Base-by-base conservation (phyloP, 306 rosid species). In the Inga oerstediana region DNA sequence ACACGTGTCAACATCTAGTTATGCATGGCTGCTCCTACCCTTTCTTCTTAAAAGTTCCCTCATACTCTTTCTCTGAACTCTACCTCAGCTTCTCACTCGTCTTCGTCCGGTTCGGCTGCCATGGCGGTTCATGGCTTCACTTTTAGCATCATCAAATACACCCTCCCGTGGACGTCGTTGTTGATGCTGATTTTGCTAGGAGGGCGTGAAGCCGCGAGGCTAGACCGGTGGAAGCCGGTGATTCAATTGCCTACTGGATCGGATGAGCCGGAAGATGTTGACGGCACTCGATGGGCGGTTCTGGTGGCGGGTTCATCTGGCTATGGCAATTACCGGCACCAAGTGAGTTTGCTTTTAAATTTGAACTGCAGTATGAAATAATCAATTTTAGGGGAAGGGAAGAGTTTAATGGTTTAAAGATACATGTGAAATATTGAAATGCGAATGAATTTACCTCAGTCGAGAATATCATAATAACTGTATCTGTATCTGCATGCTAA, bases 261-360 rank as follows among this genome's bases (percentile, higher is more conserved):
- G 71, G 77, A 69, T 69, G 49, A 69, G 13, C 4, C 74, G 0
- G 83, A 41, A 32, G 80, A 20, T 39, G 75, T 54, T 20, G 84
- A 46, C 7, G 11, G 22, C 16, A 93, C 94, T 0, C 85, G 92
- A 41, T 96, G 98, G 98, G 99, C 97, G 0, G 87, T 96, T 87
- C 97, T 96, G 1, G 97, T 96, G 0, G 98, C 99, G 2, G 99
- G 98, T 83, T 96, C 99, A 6, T 79, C 62, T 30, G 98, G 99
- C 1, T 96, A 83, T 77, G 98, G 90, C 70, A 96, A 96, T 72
- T 96, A 96, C 81, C 92, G 99, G 83, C 99, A 96, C 78, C 99
- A 96, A 88, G 99, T 91, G 41, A 10, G 78, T 85, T 72, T 20
- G 9, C 0, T 81, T 74, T 32, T 0, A 32, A 32, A 0, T 45